phyloP scores from a whole-genome alignment of 768 basidiomycete species.

The Termitomyces sp. region DNA sequence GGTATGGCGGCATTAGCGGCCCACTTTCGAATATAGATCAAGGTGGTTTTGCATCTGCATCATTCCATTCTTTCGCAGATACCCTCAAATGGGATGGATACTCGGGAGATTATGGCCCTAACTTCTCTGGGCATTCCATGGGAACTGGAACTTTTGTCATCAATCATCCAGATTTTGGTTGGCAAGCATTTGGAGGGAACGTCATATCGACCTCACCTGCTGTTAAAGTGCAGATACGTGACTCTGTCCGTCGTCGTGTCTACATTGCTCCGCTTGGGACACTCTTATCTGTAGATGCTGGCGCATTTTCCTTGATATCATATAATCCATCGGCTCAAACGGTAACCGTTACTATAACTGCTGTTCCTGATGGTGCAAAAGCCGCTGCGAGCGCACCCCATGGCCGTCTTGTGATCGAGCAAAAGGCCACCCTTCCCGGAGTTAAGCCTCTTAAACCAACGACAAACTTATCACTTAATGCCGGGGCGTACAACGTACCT shows the following conservation, averaged over 20 bases:
- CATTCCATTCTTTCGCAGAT: conserved; percentile 54
- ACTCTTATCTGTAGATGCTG: conserved; percentile 43
- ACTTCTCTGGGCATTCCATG: conserved; percentile 50
- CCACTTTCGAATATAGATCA: conserved; percentile 52
- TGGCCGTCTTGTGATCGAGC: conserved; percentile 39
- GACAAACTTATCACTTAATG: conserved; percentile 28
- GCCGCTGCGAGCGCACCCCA: conserved; percentile 39
- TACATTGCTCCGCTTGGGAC: conserved; percentile 46
- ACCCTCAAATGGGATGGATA: conserved; percentile 54
- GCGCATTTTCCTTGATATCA: conserved; percentile 39
- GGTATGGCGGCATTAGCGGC: conserved; percentile 46
- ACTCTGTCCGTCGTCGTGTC: conserved; percentile 43
- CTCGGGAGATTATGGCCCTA: conserved; percentile 56
- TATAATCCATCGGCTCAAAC: conserved; percentile 32
- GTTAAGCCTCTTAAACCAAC: conserved; percentile 34
- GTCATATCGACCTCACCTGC: conserved; percentile 34
- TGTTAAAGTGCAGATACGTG: conserved; percentile 37
- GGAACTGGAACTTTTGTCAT: conserved; percentile 42
- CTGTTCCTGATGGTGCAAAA: conserved; percentile 30
- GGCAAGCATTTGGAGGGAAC: conserved; percentile 54
- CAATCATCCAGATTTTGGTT: conserved; percentile 52
- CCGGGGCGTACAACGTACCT: conserved; percentile 42
- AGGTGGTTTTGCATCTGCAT: conserved; percentile 52
- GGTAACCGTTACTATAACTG: conserved; percentile 34
- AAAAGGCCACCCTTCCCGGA: conserved; percentile 34